phyloP scores from a whole-genome alignment of 768 basidiomycete genomes.

The Lactifluus hygrophoroides region DNA sequence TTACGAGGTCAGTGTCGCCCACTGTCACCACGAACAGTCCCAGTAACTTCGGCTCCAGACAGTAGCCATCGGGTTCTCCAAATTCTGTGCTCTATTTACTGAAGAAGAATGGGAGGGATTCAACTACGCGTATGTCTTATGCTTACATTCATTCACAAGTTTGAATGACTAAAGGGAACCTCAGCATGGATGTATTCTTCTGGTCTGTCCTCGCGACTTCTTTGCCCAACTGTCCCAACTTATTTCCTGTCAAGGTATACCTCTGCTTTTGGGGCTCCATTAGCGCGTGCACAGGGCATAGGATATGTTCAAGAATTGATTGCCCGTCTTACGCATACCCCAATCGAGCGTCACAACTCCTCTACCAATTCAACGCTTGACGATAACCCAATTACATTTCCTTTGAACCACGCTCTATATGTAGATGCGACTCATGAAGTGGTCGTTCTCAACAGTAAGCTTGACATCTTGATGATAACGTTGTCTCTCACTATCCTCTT shows the following conservation, averaged over 20 bases:
- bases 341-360: conserved; percentile 61
- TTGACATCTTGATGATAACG: not conserved
- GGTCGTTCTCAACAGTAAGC: conserved; percentile 74
- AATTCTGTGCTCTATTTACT: conserved; percentile 86
- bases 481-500: not conserved
- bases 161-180: conserved; percentile 4
- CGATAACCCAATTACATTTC: conserved; percentile 59
- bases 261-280: conserved; percentile 74
- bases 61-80: conserved; percentile 84
- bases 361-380: conserved; percentile 81
- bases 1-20: conserved; percentile 53
- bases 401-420: conserved; percentile 62
- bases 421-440: conserved; percentile 91
- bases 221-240: not conserved
- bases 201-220: conserved; percentile 31
- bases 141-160: conserved; percentile 38
- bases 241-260: conserved; percentile 38
- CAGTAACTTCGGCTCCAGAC: conserved; percentile 39
- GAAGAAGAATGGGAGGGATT: conserved; percentile 92
- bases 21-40: not conserved
- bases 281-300: conserved; percentile 66
- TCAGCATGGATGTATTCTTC: conserved; percentile 56
- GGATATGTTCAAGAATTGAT: conserved; percentile 80
- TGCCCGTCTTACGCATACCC: conserved; percentile 71
- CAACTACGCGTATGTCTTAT: conserved; percentile 55